These are phyloP conservation scores for Trichoderma oligosporum DNA, from an alignment of 2,329 filamentous ascomycete genomes.

Conservation along the genomic window DNA sequence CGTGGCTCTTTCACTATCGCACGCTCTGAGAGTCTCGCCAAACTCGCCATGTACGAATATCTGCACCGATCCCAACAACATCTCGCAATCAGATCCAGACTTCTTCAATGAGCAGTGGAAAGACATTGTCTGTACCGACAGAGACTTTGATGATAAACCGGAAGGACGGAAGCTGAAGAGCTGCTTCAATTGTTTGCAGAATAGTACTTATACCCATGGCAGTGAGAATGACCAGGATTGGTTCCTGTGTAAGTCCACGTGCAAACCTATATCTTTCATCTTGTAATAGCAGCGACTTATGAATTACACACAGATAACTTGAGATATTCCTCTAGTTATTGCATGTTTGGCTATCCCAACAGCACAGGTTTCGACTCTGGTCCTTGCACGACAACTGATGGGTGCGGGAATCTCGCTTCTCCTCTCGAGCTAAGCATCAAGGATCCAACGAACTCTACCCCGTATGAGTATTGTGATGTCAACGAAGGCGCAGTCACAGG, in stretches of 20 bases:
- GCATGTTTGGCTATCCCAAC: conserved; percentile 51
- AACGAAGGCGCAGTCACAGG: conserved; percentile 36
- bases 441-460: conserved; percentile 31
- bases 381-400: conserved; percentile 49
- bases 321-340: conserved; percentile 50
- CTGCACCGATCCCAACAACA: conserved; percentile 42
- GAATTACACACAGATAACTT: conserved; percentile 45
- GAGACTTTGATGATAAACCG: conserved; percentile 37
- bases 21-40: conserved; percentile 48
- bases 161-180: conserved; percentile 45
- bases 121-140: conserved; percentile 48
- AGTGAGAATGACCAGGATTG: conserved; percentile 51
- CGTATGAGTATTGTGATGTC: conserved; percentile 46
- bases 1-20: conserved; percentile 29
- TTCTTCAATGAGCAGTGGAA: conserved; percentile 43
- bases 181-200: conserved; percentile 52
- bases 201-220: conserved; percentile 46
- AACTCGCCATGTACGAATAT: conserved; percentile 52
- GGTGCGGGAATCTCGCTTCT: conserved; percentile 45
- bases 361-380: conserved; percentile 42
- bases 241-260: conserved; percentile 51
- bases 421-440: conserved; percentile 41
- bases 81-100: conserved; percentile 44
- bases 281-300: background rate
- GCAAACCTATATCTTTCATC: background rate